Conservation (phyloP, 257 asterid genomes). For the Petunia secreta region DNA sequence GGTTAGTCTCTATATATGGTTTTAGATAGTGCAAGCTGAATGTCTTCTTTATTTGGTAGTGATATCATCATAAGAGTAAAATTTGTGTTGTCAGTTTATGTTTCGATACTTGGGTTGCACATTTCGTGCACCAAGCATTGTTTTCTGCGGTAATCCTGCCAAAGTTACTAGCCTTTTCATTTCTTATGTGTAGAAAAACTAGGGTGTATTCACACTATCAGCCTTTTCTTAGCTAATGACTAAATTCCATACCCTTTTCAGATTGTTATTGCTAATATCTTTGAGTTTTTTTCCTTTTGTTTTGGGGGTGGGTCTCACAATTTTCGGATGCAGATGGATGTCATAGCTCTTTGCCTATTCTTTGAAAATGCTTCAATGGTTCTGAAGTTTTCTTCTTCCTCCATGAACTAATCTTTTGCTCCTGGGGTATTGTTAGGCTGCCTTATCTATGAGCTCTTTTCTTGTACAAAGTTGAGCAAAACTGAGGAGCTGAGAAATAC, state of each 20-base stretch:
- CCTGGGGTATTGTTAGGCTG: constrained; percentile 67
- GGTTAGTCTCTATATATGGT: constrained; percentile 59
- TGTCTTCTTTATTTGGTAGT: not conserved
- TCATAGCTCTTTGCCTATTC: not conserved
- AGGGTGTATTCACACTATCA: constrained; percentile 1
- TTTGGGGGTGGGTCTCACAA: not conserved
- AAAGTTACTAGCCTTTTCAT: not conserved
- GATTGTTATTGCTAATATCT: not conserved
- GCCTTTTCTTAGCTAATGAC: constrained; percentile 15
- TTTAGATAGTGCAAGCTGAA: not conserved
- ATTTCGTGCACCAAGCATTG: not conserved
- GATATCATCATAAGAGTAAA: not conserved
- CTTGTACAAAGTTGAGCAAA: constrained; percentile 81
- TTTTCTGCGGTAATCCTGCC: not conserved
- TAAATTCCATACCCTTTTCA: not conserved
- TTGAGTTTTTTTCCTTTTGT: not conserved
- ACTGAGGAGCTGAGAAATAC: constrained; percentile 92
- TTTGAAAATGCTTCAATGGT: constrained; percentile 1
- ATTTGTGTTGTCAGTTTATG: constrained; percentile 10
- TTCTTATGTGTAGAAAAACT: not conserved
- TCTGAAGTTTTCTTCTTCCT: constrained; percentile 28
- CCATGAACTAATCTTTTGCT: constrained; percentile 28
- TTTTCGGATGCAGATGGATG: constrained; percentile 8
- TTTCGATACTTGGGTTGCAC: constrained; percentile 16
- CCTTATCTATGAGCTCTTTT: constrained; percentile 91